Evolutionary conservation across 768 basidiomycete genomes (phyloP), one percentile per base, ranked within the genome.

Genomic region (Boletus sp.): DNA sequence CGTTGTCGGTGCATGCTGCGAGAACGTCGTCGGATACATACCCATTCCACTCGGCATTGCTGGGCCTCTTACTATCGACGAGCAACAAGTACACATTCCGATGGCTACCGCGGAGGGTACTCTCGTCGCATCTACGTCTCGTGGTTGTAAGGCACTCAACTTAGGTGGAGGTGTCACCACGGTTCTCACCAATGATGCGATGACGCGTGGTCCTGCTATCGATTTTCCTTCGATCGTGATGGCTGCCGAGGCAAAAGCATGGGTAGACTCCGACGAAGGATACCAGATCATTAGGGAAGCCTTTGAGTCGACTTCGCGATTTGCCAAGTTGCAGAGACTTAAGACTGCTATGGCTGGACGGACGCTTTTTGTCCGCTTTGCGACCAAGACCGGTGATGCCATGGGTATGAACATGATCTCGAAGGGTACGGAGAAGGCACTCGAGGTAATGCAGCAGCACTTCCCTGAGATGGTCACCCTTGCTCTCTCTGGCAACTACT

Each of bases 351-450:
- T 98, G 71, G 97, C 97, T 7, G 97, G 97, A 6, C 83, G 97
- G 41, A 96, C 94, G 39, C 76, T 99, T 39, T 99, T 87, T 69
- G 86, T 98, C 24, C 84, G 97, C 47, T 98, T 99, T 68, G 90
- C 90, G 56, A 97, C 94, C 14, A 86, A 84, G 53, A 98, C 97
- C 0, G 97, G 95, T 32, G 96, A 98, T 67, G 96, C 97, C 41
- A 99, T 98, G 96, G 97, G 97, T 17, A 99, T 99, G 97, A 99
- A 99, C 79, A 99, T 98, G 97, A 97, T 98, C 68, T 92, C 90
- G 9, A 99, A 99, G 76, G 97, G 95, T 3, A 94, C 94, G 10
- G 97, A 98, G 77, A 91, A 90, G 74, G 94, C 94, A 20, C 81
- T 99, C 12, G 93, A 89, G 66, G 82, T 79, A 20, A 80, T 93